Evolutionary conservation across 768 basidiomycete species (phyloP), one percentile per base, ranked within the genome.

Genomic region (Pleurotus giganteus): DNA sequence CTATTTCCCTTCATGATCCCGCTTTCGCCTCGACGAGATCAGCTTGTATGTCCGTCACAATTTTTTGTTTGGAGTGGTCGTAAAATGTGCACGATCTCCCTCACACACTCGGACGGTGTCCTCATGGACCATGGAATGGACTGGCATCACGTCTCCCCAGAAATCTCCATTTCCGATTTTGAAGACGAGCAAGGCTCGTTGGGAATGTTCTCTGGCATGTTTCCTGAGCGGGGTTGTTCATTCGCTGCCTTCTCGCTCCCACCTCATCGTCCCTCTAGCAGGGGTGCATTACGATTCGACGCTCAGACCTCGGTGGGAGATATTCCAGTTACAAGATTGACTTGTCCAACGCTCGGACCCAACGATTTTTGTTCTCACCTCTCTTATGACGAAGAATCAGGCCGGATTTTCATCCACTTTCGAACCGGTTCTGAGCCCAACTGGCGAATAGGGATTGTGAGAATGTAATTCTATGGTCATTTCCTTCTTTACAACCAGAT

Each of bases 321-420:
- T 15, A 47, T 26, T 1, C 23, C 26, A 4, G 13, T 31, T 2
- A 47, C 46, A 27, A 2, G 6, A 31, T 28, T 47, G 13, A 13
- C n/a, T 28, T 47, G 28, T 19, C 19, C 46, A 5, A 12, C 13
- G 12, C 24, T 47, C 15, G 4, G 26, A n/a, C 24, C 12, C 12
- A 23, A 17, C 2, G 46, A 47, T 15, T 47, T 47, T 13, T 2
- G 26, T 2, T 13, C 26, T 4, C 46, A 47, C 23, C 13, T 47
- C 1, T 47, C 46, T 47, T 47, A 47, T 3, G 46, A 47, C n/a
- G 46, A 47, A 47, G 46, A 47, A 47, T 47, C 57, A 42, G 55
- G 23, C 7, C 8, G 39, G 39, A 13, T 41, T 12, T 9, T 41
- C 8, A 13, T 41, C 8, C 12, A 41, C 9, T 41, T 9, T 41